Conservation (phyloP, 176 grass and related monocot genomes). For the Bolboschoenus planiculmis region DNA sequence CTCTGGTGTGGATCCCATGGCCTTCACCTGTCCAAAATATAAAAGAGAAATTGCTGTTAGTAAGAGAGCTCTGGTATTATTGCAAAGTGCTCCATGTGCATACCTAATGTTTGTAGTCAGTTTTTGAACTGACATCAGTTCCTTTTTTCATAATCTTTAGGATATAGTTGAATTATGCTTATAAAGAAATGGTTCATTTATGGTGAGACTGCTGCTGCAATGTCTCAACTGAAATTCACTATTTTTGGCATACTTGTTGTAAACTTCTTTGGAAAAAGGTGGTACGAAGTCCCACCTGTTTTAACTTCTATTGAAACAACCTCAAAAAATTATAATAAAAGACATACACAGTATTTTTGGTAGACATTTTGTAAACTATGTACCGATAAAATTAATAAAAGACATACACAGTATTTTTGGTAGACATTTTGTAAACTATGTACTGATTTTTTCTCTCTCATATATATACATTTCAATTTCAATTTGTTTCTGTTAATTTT, state of each 20-base stretch:
- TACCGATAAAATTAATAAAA: not conserved
- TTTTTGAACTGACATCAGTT: not conserved
- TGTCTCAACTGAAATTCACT: not conserved
- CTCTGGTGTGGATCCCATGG: not conserved
- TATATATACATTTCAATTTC: not conserved
- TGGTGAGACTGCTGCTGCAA: conserved; percentile 7
- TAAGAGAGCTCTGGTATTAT: not conserved
- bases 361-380: not conserved
- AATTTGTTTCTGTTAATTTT: conserved; percentile 32
- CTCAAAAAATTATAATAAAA: too few species aligned
- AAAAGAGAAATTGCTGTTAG: not conserved
- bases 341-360: too few species aligned
- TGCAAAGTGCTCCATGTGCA: not conserved
- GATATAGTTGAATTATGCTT: not conserved
- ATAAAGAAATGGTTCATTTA: conserved; percentile 18
- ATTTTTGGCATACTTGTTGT: too few species aligned
- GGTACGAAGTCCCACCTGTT: too few species aligned
- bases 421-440: not conserved
- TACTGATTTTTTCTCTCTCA: not conserved
- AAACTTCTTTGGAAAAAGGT: too few species aligned
- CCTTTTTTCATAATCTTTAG: not conserved
- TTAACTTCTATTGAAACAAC: too few species aligned
- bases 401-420: not conserved
- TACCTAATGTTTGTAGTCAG: not conserved
- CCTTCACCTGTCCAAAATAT: not conserved